Percentiles rank a stretch among this genome's conserved stretches.
Conservation (phyloP, 2,329 filamentous ascomycete genomes). For the Colletotrichum destructivum region DNA sequence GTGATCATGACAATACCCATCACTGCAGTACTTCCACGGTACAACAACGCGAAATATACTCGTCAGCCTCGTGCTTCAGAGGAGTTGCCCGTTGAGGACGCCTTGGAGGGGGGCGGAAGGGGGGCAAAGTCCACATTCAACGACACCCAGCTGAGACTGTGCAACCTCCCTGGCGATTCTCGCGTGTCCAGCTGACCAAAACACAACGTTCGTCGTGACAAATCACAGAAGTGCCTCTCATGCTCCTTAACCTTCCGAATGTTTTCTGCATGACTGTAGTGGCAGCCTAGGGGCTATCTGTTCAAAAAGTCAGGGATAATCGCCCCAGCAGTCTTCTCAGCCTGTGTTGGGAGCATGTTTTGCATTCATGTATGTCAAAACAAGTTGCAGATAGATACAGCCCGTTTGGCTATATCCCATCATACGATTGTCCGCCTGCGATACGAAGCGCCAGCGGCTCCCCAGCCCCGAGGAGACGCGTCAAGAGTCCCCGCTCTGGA, state of each 20-base stretch:
- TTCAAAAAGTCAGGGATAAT: slow-evolving; percentile 8
- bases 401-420: neutral
- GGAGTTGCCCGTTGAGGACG: slow-evolving; percentile 2
- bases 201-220: slow-evolving; percentile 17
- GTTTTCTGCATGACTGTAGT: slow-evolving; percentile 4
- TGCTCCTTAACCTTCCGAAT: slow-evolving; percentile 3
- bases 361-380: neutral
- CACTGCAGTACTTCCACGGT: neutral
- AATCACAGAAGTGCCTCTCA: slow-evolving; percentile 29
- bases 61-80: slow-evolving; percentile 11
- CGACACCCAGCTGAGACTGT: slow-evolving; percentile 39
- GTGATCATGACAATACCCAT: neutral
- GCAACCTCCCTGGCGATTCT: slow-evolving; percentile 19
- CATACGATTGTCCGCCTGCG: slow-evolving; percentile 10
- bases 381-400: neutral
- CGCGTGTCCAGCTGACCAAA: slow-evolving; percentile 37
- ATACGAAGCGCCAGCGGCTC: slow-evolving; percentile 25
- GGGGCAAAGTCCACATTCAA: slow-evolving; percentile 37
- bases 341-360: neutral
- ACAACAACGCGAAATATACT: neutral
- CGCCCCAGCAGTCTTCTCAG: slow-evolving; percentile 5
- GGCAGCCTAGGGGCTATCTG: neutral
- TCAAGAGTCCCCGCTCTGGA: slow-evolving; percentile 18
- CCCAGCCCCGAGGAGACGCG: slow-evolving; percentile 14
- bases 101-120: slow-evolving; percentile 22